phyloP scores from a whole-genome alignment of 306 rosid genomes.

The Malus asiatica region DNA sequence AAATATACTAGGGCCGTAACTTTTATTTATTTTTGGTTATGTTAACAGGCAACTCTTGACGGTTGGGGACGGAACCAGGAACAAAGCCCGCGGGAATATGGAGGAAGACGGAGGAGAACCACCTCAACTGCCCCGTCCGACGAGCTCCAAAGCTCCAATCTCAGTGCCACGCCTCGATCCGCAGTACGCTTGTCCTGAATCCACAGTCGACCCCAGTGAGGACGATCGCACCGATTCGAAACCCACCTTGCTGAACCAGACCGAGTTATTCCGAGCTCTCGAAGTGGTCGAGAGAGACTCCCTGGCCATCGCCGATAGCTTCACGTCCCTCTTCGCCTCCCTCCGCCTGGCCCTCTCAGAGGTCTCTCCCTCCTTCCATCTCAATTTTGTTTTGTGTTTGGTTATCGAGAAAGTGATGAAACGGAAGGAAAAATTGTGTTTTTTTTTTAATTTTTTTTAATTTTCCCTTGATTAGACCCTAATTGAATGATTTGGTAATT shows the following conservation, averaged over 20 bases:
- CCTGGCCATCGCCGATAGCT: slow-evolving; percentile 65
- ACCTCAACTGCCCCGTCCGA: background rate
- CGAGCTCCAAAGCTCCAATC: slow-evolving; percentile 28
- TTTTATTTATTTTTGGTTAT: too few relatives aligned
- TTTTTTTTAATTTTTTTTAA: background rate
- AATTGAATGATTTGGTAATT: background rate
- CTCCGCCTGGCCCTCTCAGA: slow-evolving; percentile 69
- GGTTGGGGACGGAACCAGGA: background rate
- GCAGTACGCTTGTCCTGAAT: slow-evolving; percentile 3
- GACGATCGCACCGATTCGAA: slow-evolving; percentile 20
- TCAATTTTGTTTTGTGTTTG: background rate
- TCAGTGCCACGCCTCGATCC: slow-evolving; percentile 13
- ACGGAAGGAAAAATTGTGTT: background rate
- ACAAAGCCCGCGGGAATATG: slow-evolving; percentile 26
- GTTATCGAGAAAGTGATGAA: slow-evolving; percentile 5
- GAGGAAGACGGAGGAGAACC: slow-evolving; percentile 14
- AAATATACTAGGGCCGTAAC: too few relatives aligned
- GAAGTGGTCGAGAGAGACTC: slow-evolving; percentile 77
- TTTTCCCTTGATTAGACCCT: background rate
- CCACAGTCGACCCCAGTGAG: background rate
- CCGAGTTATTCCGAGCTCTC: slow-evolving; percentile 50
- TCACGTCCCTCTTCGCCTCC: slow-evolving; percentile 68
- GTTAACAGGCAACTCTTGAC: background rate
- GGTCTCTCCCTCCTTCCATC: slow-evolving; percentile 25
- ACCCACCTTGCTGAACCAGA: slow-evolving; percentile 22